A percentile compares a stretch with the other conserved stretches of the same genome.
phyloP scores from a whole-genome alignment of 2,329 filamentous ascomycete species.

The Aspergillus pseudoviridinutans region DNA sequence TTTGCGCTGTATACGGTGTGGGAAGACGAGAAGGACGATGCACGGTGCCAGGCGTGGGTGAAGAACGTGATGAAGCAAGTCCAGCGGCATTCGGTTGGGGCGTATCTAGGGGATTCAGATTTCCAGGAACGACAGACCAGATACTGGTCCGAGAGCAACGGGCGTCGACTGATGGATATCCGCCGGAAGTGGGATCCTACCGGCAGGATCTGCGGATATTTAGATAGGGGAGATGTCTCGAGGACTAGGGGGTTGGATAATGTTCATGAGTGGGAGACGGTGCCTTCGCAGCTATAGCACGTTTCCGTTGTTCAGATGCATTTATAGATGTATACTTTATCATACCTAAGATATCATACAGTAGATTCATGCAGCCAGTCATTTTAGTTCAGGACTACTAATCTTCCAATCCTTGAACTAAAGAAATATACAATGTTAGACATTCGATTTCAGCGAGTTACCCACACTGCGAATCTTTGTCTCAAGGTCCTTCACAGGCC shows the following conservation, averaged over 20 bases:
- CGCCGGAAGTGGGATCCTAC: constrained; percentile 22
- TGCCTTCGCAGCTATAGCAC: not conserved
- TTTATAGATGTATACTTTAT: too few species aligned
- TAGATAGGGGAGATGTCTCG: constrained; percentile 44
- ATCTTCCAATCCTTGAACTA: too few species aligned
- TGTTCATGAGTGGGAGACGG: constrained; percentile 32
- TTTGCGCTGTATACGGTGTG: constrained; percentile 53
- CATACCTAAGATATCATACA: too few species aligned
- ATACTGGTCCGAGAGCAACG: constrained; percentile 48
- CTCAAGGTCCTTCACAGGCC: too few species aligned
- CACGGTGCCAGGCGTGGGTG: constrained; percentile 44
- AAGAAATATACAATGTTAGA: too few species aligned
- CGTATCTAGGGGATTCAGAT: constrained; percentile 55
- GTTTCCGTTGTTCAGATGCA: not conserved
- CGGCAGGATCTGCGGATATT: constrained; percentile 38
- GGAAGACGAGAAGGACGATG: constrained; percentile 46
- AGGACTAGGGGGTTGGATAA: constrained; percentile 43
- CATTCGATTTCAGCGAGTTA: too few species aligned
- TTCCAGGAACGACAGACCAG: constrained; percentile 46
- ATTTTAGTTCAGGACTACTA: too few species aligned
- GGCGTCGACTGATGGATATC: constrained; percentile 41
- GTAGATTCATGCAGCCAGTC: too few species aligned
- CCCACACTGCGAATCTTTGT: too few species aligned
- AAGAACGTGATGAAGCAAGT: constrained; percentile 38
- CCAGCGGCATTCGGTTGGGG: constrained; percentile 43